Evolutionary conservation across 306 rosid species (phyloP), one percentile per base, ranked within the genome.

Genomic region (Cucurbita moschata): DNA sequence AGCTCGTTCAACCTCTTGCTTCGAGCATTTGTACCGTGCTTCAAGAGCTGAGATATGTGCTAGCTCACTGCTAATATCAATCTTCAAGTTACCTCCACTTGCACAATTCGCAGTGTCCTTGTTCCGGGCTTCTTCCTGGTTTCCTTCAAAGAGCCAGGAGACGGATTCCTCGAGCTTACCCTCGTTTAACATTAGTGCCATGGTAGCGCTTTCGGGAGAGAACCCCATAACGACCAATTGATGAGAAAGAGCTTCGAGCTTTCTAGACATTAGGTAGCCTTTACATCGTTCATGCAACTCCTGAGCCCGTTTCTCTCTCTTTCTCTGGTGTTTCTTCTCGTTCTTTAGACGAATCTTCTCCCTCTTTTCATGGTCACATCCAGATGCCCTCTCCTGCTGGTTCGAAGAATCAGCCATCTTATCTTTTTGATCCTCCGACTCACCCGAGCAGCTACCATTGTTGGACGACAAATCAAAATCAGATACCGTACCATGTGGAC

Each of bases 391-490:
- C 76, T 91, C 99, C 43, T 71, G 81, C 70, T 84, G 80, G 61
- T 59, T 73, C 69, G 91, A 77, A 47, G 79, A 83, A 88, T 79
- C 87, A 71, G 82, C 81, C 61, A 81, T 52, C 85, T 85, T 94
- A 16, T 94, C 96, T 86, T 91, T 95, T 57, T 87, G 97, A 71
- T 91, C 97, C 81, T 91, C 99, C 0, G 99, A 95, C 85, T 95
- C 99, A 69, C 99, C 97, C 53, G 97, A 95, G 88, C 97, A 95
- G 85, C 99, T 95, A 77, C 87, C 99, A 76, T 88, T 95, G 69
- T 89, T 95, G 53, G 99, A 95, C 82, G 90, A 90, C 81, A 96
- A 83, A 87, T 95, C 99, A 87, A 85, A 89, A 88, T 95, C 99
- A 67, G 59, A 55, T 76, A 85, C 89, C 19, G 96, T 73, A 40